phyloP scores from a whole-genome alignment of 768 basidiomycete genomes.

The Royoungia palumana region DNA sequence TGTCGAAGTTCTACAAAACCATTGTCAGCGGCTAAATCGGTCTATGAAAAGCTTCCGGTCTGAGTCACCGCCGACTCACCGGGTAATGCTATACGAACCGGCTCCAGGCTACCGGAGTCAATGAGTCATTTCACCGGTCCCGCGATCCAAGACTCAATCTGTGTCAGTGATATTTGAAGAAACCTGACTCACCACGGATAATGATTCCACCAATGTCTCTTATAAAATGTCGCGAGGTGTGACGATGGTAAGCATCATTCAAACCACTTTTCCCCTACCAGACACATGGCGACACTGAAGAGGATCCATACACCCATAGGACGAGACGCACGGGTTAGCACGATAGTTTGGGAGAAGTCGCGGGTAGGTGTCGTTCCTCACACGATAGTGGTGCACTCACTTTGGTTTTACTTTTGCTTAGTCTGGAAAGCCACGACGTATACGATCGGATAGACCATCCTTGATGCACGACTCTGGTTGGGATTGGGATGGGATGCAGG shows the following conservation, averaged over 20 bases:
- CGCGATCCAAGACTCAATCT: conserved; percentile 13
- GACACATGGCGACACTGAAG: conserved; percentile 19
- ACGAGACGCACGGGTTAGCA: conserved; percentile 6
- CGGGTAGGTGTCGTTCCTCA: conserved; percentile 4
- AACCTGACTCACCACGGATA: too few relatives aligned
- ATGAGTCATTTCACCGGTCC: too few relatives aligned
- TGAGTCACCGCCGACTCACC: too few relatives aligned
- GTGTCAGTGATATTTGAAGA: background rate
- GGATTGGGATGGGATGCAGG: conserved; percentile 23
- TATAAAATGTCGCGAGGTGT: conserved; percentile 11
- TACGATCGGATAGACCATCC: conserved; percentile 8
- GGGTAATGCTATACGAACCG: too few relatives aligned
- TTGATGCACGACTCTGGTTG: conserved; percentile 18
- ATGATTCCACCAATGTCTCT: background rate
- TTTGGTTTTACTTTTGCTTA: background rate
- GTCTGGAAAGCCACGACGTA: conserved; percentile 14
- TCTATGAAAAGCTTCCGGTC: too few relatives aligned
- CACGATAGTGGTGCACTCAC: too few relatives aligned
- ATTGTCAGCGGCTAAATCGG: too few relatives aligned
- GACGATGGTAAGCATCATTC: background rate
- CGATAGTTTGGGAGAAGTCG: conserved; percentile 10
- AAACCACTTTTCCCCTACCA: background rate
- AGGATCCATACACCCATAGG: conserved; percentile 10
- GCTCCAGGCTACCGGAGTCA: too few relatives aligned
- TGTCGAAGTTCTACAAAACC: too few relatives aligned